Evolutionary conservation across 352 stramenopile species (phyloP).

Genomic region (Globisporangium cederbergense): DNA sequence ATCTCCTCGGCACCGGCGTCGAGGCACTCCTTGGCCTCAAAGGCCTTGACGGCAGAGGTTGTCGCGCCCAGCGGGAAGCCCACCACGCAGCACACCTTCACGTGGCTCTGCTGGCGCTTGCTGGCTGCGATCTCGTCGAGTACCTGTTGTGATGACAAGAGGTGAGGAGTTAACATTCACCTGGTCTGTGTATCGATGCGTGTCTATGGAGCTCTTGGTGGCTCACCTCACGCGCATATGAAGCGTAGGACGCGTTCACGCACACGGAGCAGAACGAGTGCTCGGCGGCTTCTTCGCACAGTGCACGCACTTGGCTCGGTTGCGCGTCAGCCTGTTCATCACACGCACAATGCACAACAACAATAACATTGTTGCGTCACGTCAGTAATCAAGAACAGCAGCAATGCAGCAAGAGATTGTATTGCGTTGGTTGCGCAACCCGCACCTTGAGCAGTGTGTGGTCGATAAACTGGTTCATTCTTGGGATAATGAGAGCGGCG

Average conservation of each 20-base stretch:
- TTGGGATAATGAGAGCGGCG: background rate
- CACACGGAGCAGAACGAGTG: slow-evolving; percentile 79
- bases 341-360: slow-evolving; percentile 6
- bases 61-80: slow-evolving; percentile 75
- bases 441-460: slow-evolving; percentile 80
- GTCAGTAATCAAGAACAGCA: background rate
- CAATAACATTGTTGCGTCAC: slow-evolving; percentile 7
- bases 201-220: background rate
- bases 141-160: slow-evolving; percentile 16
- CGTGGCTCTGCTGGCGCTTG: slow-evolving; percentile 28
- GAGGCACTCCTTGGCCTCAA: slow-evolving; percentile 66
- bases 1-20: slow-evolving; percentile 79
- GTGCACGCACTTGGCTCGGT: slow-evolving; percentile 51
- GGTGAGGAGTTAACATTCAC: background rate
- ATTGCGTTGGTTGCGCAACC: background rate
- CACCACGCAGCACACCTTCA: slow-evolving; percentile 83
- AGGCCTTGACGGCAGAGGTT: slow-evolving; percentile 58
- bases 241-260: slow-evolving; percentile 75
- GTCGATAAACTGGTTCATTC: slow-evolving; percentile 68
- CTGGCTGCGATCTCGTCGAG: slow-evolving; percentile 39
- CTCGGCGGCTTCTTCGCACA: slow-evolving; percentile 69
- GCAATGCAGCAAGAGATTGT: background rate
- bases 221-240: slow-evolving; percentile 41
- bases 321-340: slow-evolving; percentile 49
- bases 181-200: background rate